Conservation (phyloP, 495 filamentous ascomycete genomes). For the Clavariopsis aquatica region DNA sequence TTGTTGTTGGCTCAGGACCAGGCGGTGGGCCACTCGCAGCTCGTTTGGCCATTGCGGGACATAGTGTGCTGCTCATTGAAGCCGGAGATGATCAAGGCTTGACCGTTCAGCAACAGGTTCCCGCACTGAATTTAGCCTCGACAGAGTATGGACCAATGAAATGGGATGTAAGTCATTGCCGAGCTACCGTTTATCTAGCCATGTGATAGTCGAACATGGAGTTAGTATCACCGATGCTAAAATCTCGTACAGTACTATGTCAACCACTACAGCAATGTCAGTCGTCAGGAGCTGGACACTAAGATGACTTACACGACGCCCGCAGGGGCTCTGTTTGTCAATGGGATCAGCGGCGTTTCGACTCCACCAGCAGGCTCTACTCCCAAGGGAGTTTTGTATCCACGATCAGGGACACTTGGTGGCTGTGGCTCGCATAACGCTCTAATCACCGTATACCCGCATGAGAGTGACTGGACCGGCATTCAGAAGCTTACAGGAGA, state of each 20-base stretch:
- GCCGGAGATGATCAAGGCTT: conserved; percentile 31
- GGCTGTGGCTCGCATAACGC: conserved; percentile 56
- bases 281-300: conserved; percentile 20
- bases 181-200: too few species aligned
- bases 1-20: conserved; percentile 34
- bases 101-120: conserved; percentile 17
- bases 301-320: conserved; percentile 21
- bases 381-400: too few species aligned
- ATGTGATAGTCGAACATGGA: too few species aligned
- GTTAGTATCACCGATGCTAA: too few species aligned
- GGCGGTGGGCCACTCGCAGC: conserved; percentile 36
- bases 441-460: conserved; percentile 47
- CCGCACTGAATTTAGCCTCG: conserved; percentile 3
- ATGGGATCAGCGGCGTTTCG: conserved; percentile 45
- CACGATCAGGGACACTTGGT: conserved; percentile 51
- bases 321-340: conserved; percentile 17
- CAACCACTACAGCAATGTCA: conserved; percentile 19
- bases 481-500: conserved; percentile 54
- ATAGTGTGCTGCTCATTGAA: conserved; percentile 31
- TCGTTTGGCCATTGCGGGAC: conserved; percentile 25
- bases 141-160: conserved; percentile 19
- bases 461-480: conserved; percentile 47
- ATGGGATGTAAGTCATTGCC: too few species aligned
- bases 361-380: conserved; percentile 49
- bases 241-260: conserved; percentile 28